Evolutionary conservation across 2,329 filamentous ascomycete genomes (phyloP).

Genomic region (Colletotrichum tropicicola): DNA sequence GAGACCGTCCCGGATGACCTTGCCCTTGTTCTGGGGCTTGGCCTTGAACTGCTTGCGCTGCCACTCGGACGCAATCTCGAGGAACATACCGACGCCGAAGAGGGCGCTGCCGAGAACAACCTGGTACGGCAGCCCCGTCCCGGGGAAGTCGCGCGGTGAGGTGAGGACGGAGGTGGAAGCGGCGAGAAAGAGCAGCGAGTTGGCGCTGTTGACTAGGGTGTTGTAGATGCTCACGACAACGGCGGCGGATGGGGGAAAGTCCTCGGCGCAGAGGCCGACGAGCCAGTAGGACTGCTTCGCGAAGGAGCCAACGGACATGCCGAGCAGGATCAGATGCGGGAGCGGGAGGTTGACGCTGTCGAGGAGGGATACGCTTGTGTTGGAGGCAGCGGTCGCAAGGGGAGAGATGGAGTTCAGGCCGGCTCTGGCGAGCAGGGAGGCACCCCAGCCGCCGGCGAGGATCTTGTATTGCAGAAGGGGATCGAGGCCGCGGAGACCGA

Average conservation of each 20-base stretch:
- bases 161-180: constrained; percentile 52
- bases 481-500: constrained; percentile 47
- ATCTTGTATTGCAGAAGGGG: constrained; percentile 43
- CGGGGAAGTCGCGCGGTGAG: constrained; percentile 32
- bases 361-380: constrained; percentile 39
- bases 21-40: constrained; percentile 45
- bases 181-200: constrained; percentile 62
- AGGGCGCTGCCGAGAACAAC: constrained; percentile 57
- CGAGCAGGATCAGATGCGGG: constrained; percentile 58
- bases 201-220: constrained; percentile 61
- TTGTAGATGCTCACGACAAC: constrained; percentile 60
- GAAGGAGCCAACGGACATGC: constrained; percentile 60
- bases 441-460: constrained; percentile 46
- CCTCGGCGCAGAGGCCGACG: constrained; percentile 54
- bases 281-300: constrained; percentile 68
- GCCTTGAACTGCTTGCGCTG: constrained; percentile 59
- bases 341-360: constrained; percentile 57
- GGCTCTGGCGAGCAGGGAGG: constrained; percentile 54
- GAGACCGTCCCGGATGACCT: constrained; percentile 46
- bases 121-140: constrained; percentile 33
- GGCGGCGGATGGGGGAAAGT: constrained; percentile 54
- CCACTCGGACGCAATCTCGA: constrained; percentile 64
- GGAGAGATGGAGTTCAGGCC: constrained; percentile 54
- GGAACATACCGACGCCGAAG: constrained; percentile 59
- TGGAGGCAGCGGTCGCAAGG: constrained; percentile 46